Evolutionary conservation across 225 moss, liverwort and hornwort species (phyloP).

Genomic region (Neckera pumila): DNA sequence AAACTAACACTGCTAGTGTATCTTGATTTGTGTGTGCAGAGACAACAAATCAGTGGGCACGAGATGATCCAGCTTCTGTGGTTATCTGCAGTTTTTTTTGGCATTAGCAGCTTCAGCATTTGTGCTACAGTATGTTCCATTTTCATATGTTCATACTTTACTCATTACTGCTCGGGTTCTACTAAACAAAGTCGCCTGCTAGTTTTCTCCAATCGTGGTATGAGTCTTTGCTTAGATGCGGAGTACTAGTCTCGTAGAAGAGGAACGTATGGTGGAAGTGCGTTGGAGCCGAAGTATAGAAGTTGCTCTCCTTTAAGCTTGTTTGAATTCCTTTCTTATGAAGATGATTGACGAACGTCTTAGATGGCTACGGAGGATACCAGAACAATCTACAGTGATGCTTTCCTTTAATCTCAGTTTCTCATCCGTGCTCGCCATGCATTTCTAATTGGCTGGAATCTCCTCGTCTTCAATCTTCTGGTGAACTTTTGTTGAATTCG

Average conservation of each 20-base stretch:
- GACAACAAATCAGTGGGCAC: conserved; percentile 95
- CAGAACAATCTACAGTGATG: neutral
- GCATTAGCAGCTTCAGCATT: conserved; percentile 73
- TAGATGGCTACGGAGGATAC: neutral
- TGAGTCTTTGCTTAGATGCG: neutral
- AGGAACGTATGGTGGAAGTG: neutral
- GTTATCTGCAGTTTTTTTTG: conserved; percentile 82
- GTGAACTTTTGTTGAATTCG: too few species aligned
- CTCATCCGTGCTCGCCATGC: neutral
- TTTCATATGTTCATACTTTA: neutral
- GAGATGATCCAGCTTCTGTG: conserved; percentile 96
- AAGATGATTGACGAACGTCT: neutral
- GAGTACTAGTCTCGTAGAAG: neutral
- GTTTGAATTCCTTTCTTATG: neutral
- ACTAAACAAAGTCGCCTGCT: conserved; percentile 2
- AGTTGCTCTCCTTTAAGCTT: neutral
- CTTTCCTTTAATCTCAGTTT: neutral
- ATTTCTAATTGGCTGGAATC: too few species aligned
- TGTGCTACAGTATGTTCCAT: conserved; percentile 64
- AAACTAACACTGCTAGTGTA: neutral
- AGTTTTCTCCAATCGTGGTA: neutral
- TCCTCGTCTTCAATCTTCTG: too few species aligned
- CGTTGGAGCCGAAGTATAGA: neutral
- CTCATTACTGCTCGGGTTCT: neutral
- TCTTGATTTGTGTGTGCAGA: conserved; percentile 41